Evolutionary conservation across 805 yeast species (phyloP).

Genomic region (Torulaspora delbrueckii): DNA sequence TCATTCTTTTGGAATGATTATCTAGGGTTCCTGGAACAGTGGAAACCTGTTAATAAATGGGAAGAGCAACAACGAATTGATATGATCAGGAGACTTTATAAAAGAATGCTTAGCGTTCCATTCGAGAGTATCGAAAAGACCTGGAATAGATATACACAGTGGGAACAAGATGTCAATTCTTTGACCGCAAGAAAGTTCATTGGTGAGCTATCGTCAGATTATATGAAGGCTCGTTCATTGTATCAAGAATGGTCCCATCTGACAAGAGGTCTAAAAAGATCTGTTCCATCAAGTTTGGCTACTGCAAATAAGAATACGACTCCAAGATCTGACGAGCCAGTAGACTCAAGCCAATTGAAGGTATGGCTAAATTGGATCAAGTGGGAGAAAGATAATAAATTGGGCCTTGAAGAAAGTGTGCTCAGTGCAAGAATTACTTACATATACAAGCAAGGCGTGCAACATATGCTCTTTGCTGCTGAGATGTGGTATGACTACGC

Average conservation of each 20-base stretch:
- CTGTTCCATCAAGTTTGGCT: slow-evolving; percentile 26
- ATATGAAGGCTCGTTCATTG: slow-evolving; percentile 81
- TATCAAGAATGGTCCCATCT: slow-evolving; percentile 63
- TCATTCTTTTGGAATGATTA: slow-evolving; percentile 78
- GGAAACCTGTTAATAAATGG: slow-evolving; percentile 77
- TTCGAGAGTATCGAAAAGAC: slow-evolving; percentile 64
- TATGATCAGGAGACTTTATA: slow-evolving; percentile 65
- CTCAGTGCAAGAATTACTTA: slow-evolving; percentile 57
- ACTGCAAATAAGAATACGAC: slow-evolving; percentile 29
- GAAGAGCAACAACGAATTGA: slow-evolving; percentile 81
- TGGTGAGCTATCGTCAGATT: slow-evolving; percentile 74
- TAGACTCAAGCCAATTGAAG: slow-evolving; percentile 37
- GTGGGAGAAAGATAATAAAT: slow-evolving; percentile 71
- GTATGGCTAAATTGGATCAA: slow-evolving; percentile 72
- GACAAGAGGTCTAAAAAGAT: slow-evolving; percentile 47
- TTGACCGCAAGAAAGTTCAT: slow-evolving; percentile 80
- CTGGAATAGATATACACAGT: slow-evolving; percentile 77
- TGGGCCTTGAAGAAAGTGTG: slow-evolving; percentile 50
- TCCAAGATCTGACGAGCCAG: slow-evolving; percentile 21
- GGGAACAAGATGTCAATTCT: slow-evolving; percentile 74
- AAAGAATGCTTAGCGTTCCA: slow-evolving; percentile 70
- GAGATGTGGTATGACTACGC: slow-evolving; percentile 40
- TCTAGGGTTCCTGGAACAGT: slow-evolving; percentile 65
- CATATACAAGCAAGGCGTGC: slow-evolving; percentile 65
- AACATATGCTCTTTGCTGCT: slow-evolving; percentile 30